Evolutionary conservation across 805 yeast species (phyloP), one percentile per base, ranked within the genome.

Genomic region (Wickerhamiella azyma): DNA sequence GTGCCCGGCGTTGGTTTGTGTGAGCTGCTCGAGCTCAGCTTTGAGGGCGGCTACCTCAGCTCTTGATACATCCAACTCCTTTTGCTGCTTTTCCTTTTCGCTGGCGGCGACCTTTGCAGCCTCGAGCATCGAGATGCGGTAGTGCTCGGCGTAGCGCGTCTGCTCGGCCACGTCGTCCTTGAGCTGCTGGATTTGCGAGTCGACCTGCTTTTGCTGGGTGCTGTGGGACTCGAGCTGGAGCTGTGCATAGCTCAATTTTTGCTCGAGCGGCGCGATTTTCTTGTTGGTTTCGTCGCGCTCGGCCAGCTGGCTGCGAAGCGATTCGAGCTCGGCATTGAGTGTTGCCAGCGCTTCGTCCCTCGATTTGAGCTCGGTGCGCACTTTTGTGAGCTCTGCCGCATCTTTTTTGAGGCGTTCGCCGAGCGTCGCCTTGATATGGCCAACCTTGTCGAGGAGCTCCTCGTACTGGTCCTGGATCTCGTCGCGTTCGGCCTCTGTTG

Each of bases 351-450:
- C 2, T 7, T 26, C 26, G 1, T 19, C 33, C 21, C 24, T 38
- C 7, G 9, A n/a, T 18, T 40, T 28, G 66, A 47, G 61, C 53
- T 58, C 69, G 68, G 53, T 69, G 59, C 52, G 67, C 65, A 49
- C 56, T 6, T 51, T 47, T 13, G 60, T 47, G 14, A 58, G 45
- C 48, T 53, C 57, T 3, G 50, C 59, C 3, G 66, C 58, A 44
- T 67, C 69, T 16, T 60, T 64, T 64, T 60, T 68, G 65, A 56
- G 65, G 51, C 66, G 69, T 66, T 60, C 74, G 59, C 63, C 74
- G 64, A 58, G 61, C 5, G 66, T 57, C 10, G 56, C 41, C 44
- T 64, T 62, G 46, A 67, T 64, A 16, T 58, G 59, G 6, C 64
- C 52, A 26, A 67, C 62, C 41, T 64, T 61, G 30, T 60, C 66